Conservation (phyloP, 352 stramenopile genomes). For the Paralagenidium karlingii region DNA sequence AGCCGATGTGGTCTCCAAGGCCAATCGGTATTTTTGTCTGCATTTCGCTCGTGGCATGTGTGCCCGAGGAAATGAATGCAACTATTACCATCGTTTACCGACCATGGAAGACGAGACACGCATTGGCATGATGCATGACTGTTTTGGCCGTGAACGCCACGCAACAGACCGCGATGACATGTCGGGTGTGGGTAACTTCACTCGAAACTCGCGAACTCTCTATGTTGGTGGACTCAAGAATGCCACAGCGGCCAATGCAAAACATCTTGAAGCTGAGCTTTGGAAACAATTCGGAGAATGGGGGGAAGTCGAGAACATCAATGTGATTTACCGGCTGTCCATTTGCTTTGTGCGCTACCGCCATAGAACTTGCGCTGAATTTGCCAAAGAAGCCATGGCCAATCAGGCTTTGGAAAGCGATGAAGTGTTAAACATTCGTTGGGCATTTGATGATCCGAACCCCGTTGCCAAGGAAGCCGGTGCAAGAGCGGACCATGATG, state of each 20-base stretch:
- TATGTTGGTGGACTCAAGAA: constrained; percentile 83
- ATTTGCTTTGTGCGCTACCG: constrained; percentile 87
- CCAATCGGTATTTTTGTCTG: constrained; percentile 86
- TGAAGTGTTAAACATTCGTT: constrained; percentile 88
- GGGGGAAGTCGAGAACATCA: constrained; percentile 90
- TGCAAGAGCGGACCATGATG: constrained; percentile 79
- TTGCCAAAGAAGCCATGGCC: constrained; percentile 83
- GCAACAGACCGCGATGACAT: constrained; percentile 88
- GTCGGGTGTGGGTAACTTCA: constrained; percentile 86
- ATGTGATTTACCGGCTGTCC: constrained; percentile 85
- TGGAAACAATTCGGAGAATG: constrained; percentile 87
- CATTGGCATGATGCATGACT: constrained; percentile 86
- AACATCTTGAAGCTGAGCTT: constrained; percentile 48
- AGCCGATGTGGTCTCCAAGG: constrained; percentile 75
- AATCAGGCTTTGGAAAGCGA: constrained; percentile 80
- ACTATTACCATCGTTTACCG: constrained; percentile 85
- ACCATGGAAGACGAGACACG: constrained; percentile 55
- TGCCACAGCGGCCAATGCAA: constrained; percentile 24
- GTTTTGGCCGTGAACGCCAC: constrained; percentile 87
- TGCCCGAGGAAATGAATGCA: constrained; percentile 78
- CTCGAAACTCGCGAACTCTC: constrained; percentile 81
- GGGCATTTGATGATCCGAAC: constrained; percentile 91
- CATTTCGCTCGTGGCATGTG: constrained; percentile 90
- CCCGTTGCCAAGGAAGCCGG: constrained; percentile 84
- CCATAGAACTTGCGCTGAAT: constrained; percentile 66